phyloP scores from a whole-genome alignment of 257 asterid genomes.

The Fraxinus quadrangulata region DNA sequence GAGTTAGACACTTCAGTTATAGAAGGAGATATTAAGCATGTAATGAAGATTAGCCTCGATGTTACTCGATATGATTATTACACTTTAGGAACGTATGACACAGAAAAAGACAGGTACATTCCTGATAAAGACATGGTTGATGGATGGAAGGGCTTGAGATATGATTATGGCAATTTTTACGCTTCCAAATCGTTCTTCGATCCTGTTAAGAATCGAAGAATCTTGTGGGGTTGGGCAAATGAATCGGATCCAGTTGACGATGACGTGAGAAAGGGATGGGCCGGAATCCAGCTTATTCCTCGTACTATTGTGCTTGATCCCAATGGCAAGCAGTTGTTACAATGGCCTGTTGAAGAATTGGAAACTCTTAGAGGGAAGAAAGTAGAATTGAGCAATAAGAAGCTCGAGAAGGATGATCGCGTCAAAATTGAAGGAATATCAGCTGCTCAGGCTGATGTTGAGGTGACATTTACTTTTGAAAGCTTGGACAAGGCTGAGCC shows the following conservation, averaged over 20 bases:
- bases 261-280: constrained; percentile 39
- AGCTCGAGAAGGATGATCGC: constrained; percentile 25
- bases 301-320: constrained; percentile 43
- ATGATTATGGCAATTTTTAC: constrained; percentile 35
- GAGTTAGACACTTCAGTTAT: constrained; percentile 9
- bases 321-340: constrained; percentile 45
- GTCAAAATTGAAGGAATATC: constrained; percentile 47
- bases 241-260: constrained; percentile 23
- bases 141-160: constrained; percentile 24
- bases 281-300: constrained; percentile 44
- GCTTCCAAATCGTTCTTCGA: constrained; percentile 35
- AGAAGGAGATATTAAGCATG: constrained; percentile 19
- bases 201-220: constrained; percentile 25
- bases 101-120: constrained; percentile 11
- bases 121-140: constrained; percentile 28
- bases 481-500: constrained; percentile 49
- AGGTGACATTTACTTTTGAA: constrained; percentile 42
- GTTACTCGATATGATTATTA: constrained; percentile 23
- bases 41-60: constrained; percentile 28
- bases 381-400: constrained; percentile 28
- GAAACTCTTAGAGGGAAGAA: constrained; percentile 34
- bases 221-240: constrained; percentile 36
- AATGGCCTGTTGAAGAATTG: constrained; percentile 51
- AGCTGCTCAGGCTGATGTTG: constrained; percentile 59
- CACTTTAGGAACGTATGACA: constrained; percentile 19